These are phyloP conservation scores for Pleurotus cornucopiae DNA, from an alignment of 768 basidiomycete genomes.

Conservation along the genomic window DNA sequence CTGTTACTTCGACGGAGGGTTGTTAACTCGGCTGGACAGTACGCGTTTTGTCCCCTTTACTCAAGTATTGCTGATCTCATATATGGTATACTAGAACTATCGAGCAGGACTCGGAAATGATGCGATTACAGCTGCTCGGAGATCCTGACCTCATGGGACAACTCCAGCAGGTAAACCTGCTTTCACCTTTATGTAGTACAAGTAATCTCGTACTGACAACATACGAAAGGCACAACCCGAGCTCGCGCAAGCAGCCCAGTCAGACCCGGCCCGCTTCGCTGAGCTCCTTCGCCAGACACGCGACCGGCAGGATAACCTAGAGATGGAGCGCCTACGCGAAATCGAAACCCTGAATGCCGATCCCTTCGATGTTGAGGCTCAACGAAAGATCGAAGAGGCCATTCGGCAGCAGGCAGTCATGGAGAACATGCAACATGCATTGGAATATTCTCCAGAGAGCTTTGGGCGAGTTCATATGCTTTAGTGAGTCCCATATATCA, in stretches of 20 bases:
- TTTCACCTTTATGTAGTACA: background rate
- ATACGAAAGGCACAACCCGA: constrained; percentile 70
- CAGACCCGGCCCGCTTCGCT: constrained; percentile 71
- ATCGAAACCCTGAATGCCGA: constrained; percentile 74
- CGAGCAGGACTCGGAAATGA: constrained; percentile 86
- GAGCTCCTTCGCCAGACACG: constrained; percentile 63
- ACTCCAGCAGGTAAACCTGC: constrained; percentile 54
- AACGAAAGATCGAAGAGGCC: constrained; percentile 88
- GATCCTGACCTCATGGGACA: constrained; percentile 77
- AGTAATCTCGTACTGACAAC: too few relatives aligned
- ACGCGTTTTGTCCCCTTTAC: constrained; percentile 5
- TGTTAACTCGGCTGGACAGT: constrained; percentile 38
- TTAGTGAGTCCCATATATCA: constrained; percentile 57
- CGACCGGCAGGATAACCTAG: constrained; percentile 47
- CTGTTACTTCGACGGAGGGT: constrained; percentile 65
- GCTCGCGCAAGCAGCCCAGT: constrained; percentile 64
- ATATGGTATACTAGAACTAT: constrained; percentile 34
- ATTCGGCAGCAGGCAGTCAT: constrained; percentile 85
- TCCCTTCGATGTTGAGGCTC: constrained; percentile 90
- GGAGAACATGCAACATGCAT: constrained; percentile 91
- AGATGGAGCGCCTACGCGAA: constrained; percentile 56
- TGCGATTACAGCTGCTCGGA: constrained; percentile 83
- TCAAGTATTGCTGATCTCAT: background rate
- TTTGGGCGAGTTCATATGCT: constrained; percentile 97
- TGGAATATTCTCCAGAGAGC: constrained; percentile 89